phyloP scores from a whole-genome alignment of 2,329 filamentous ascomycete species.

The Botryosphaeria dothidea region DNA sequence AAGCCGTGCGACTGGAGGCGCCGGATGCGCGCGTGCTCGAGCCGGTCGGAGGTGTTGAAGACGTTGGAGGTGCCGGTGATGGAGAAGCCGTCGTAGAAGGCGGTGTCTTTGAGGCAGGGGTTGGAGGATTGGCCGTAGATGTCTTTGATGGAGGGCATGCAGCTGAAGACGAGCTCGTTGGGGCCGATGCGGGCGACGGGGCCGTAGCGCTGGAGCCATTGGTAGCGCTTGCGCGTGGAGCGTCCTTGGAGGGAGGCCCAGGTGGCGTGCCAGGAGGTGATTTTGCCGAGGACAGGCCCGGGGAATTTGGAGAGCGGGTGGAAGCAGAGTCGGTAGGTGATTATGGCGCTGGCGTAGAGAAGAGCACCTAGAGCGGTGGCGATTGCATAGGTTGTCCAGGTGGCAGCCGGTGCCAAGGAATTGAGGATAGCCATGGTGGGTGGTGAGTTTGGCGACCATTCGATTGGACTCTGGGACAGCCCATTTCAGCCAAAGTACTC shows the following conservation, averaged over 20 bases:
- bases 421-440: neutral
- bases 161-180: conserved; percentile 44
- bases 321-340: conserved; percentile 2
- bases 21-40: neutral
- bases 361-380: no score
- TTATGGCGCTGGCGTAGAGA: neutral
- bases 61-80: neutral
- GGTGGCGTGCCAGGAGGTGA: conserved; percentile 21
- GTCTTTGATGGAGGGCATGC: conserved; percentile 38
- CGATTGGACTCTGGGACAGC: neutral
- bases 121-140: conserved; percentile 26
- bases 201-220: conserved; percentile 23
- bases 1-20: neutral
- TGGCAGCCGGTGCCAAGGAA: neutral
- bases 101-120: neutral
- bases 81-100: neutral
- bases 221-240: neutral
- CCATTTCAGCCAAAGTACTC: neutral
- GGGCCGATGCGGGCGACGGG: conserved; percentile 46
- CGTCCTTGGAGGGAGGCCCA: neutral
- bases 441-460: neutral
- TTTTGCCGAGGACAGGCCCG: conserved; percentile 16
- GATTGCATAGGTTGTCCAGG: neutral
- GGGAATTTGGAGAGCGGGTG: conserved; percentile 14
- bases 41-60: neutral